Evolutionary conservation across 352 stramenopile species (phyloP), one percentile per base, ranked within the genome.

Genomic region (Phytopythium helicoides): DNA sequence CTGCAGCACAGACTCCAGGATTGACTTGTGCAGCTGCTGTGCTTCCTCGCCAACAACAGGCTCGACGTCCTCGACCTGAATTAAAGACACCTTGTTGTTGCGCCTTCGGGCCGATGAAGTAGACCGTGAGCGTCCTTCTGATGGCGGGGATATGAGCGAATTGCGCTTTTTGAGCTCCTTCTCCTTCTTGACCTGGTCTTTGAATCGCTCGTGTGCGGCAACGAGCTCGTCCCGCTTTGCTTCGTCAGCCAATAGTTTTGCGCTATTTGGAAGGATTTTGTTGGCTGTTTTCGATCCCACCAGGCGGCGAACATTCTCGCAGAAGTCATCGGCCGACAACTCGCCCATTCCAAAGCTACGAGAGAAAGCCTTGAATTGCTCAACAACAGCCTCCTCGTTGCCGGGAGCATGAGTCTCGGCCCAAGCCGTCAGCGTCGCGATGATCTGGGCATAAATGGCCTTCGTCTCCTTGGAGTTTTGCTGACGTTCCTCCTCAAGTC

Each of bases 11-110:
- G 78, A 73, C 51, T 94, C 82, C 33, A 94, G 52, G 40, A 94
- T 93, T 16, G 85, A 92, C 49, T 86, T 88, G 58, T 94, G 85
- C 18, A 94, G 65, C 44, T 92, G 63, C 38, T 86, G 75, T 1
- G 85, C 85, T 18, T 86, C 85, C 58, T 94, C 85, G 15, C 85
- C 85, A 16, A 93, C 77, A 12, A 94, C 82, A 8, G 85, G 85
- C 42, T 92, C 78, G 21, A 94, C 85, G 44, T 94, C 80, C 48
- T 92, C 71, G 10, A 94, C 73, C 22, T 81, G 62, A 3, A 82
- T 60, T n/a, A 66, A 52, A 0, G 62, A 41, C 22, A 69, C 47
- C 46, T 80, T 85, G 38, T 68, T 83, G 38, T 67, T 81, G 12
- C 72, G 65, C 28, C 36, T 76, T n/a, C 66, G 71, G 26, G 67